Conservation (phyloP, 2,329 filamentous ascomycete genomes). For the Cercospora nicotianae region DNA sequence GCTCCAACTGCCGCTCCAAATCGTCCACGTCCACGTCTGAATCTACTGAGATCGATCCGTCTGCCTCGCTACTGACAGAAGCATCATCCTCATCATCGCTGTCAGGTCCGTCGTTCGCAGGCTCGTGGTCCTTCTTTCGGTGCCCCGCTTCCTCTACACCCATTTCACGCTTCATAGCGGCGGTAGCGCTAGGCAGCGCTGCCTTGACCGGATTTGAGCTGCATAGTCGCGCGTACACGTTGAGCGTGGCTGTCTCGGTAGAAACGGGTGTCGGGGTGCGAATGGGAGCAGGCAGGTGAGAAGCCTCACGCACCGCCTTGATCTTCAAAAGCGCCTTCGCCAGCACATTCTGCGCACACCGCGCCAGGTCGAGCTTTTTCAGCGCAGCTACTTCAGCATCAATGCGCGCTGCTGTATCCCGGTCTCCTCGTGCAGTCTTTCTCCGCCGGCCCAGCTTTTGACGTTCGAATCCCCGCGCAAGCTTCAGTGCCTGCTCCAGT, state of each 20-base stretch:
- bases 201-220: constrained; percentile 61
- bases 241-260: constrained; percentile 51
- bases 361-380: constrained; percentile 56
- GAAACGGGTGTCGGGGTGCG: constrained; percentile 43
- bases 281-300: constrained; percentile 47
- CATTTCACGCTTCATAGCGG: constrained; percentile 45
- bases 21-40: constrained; percentile 30
- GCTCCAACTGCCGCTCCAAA: constrained; percentile 30
- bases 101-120: constrained; percentile 17
- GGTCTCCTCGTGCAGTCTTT: constrained; percentile 53
- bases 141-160: constrained; percentile 31
- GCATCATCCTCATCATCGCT: constrained; percentile 29
- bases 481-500: constrained; percentile 67
- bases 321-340: constrained; percentile 58
- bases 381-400: constrained; percentile 62
- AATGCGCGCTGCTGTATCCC: constrained; percentile 56
- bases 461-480: constrained; percentile 72
- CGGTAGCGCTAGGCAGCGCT: constrained; percentile 50
- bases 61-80: constrained; percentile 39
- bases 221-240: constrained; percentile 60
- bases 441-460: constrained; percentile 68
- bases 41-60: constrained; percentile 11
- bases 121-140: constrained; percentile 14
- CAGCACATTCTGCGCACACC: constrained; percentile 55
- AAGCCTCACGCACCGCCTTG: constrained; percentile 56